Evolutionary conservation across 1,284 basidiomycete genomes (phyloP).

Genomic region (Polyporus tsugae): DNA sequence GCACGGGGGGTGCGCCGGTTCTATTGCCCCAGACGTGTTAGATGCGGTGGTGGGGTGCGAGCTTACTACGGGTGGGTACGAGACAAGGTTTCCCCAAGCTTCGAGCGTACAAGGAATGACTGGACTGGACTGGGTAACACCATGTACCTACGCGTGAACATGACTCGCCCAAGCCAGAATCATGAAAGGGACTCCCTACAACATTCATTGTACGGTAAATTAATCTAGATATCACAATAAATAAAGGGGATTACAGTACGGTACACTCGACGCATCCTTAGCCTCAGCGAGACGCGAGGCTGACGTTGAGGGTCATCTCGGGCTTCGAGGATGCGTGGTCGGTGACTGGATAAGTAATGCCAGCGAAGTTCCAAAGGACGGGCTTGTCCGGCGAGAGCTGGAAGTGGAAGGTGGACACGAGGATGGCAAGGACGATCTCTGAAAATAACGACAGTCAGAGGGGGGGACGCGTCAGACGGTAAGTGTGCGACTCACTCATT

Average conservation of each 20-base stretch:
- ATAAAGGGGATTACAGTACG: too few species aligned
- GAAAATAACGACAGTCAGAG: not conserved
- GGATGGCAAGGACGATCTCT: conserved; percentile 26
- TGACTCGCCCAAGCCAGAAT: not conserved
- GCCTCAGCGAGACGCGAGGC: not conserved
- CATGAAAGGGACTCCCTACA: not conserved
- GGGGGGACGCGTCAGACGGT: not conserved
- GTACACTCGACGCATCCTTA: not conserved
- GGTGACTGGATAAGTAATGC: conserved; percentile 30
- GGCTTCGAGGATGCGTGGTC: conserved; percentile 26
- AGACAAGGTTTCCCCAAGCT: too few species aligned
- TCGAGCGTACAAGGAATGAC: too few species aligned
- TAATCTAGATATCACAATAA: not conserved
- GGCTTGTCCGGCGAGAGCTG: conserved; percentile 8
- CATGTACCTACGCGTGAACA: too few species aligned
- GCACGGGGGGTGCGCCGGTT: too few species aligned
- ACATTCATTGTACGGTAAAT: not conserved
- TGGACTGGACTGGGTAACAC: too few species aligned
- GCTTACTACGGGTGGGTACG: too few species aligned
- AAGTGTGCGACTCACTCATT: not conserved
- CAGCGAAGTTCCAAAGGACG: conserved; percentile 34
- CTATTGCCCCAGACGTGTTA: too few species aligned
- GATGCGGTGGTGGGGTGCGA: too few species aligned
- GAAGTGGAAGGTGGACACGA: conserved; percentile 25
- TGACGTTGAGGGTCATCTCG: conserved; percentile 27